Percentiles rank a stretch among this genome's conserved stretches.
Evolutionary conservation across 2,329 filamentous ascomycete genomes (phyloP).

Genomic region (Cercospora berteroae): DNA sequence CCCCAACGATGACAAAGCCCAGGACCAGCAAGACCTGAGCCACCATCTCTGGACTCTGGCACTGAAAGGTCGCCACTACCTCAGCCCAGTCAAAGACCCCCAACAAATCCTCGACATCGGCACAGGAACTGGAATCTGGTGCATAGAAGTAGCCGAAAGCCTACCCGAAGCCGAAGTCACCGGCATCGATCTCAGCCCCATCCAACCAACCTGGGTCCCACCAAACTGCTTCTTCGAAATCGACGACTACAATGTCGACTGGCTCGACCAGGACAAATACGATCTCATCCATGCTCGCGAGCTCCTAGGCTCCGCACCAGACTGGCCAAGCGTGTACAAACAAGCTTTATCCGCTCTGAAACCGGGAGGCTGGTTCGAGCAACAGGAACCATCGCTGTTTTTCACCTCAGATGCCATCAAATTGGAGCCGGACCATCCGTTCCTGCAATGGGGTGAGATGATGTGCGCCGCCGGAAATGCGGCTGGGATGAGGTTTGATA

Average conservation of each 20-base stretch:
- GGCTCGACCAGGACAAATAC: constrained; percentile 35
- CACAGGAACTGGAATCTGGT: constrained; percentile 22
- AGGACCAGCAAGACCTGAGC: constrained; percentile 22
- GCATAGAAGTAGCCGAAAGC: constrained; percentile 34
- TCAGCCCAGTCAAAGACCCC: constrained; percentile 7
- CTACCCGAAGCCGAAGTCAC: constrained; percentile 39
- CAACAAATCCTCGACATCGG: constrained; percentile 17
- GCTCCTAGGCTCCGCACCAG: constrained; percentile 19
- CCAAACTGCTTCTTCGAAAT: constrained; percentile 42
- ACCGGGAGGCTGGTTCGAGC: constrained; percentile 29
- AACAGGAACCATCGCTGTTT: constrained; percentile 19
- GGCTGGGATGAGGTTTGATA: constrained; percentile 21
- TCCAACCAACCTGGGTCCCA: constrained; percentile 38
- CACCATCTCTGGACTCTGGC: constrained; percentile 21
- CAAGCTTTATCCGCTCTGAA: constrained; percentile 24
- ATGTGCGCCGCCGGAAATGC: constrained; percentile 24
- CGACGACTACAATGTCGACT: constrained; percentile 42
- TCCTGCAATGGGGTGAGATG: constrained; percentile 23
- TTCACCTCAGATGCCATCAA: constrained; percentile 24
- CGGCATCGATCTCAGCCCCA: constrained; percentile 43
- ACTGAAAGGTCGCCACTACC: constrained; percentile 14
- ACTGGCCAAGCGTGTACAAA: constrained; percentile 24
- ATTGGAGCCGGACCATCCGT: constrained; percentile 19
- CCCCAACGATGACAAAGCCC: constrained; percentile 20
- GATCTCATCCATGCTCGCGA: constrained; percentile 43